phyloP scores from a whole-genome alignment of 208 protist genomes.

The Trypanosoma congolense region DNA sequence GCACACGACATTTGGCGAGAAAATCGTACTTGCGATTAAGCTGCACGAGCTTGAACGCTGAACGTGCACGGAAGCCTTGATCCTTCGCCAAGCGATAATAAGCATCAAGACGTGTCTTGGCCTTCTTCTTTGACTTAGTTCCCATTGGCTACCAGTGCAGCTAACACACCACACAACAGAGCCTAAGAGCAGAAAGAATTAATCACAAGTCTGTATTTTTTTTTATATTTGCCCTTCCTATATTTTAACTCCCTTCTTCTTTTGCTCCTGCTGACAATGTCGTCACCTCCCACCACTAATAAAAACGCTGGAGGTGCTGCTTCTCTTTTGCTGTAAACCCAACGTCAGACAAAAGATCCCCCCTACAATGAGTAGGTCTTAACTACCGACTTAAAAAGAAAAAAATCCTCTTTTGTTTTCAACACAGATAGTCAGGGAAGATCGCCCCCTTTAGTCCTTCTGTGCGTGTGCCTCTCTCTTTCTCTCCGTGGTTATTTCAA shows the following conservation, averaged over 20 bases:
- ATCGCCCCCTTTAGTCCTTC: too few species aligned
- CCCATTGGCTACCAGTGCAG: constrained; percentile 57
- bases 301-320: too few species aligned
- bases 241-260: constrained; percentile 12
- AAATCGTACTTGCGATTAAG: constrained; percentile 99
- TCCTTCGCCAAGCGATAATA: constrained; percentile 99
- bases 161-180: neutral
- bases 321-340: too few species aligned
- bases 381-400: constrained; percentile 6
- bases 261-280: constrained; percentile 1
- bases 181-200: neutral
- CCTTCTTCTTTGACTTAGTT: constrained; percentile 91
- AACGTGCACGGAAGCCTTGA: constrained; percentile 97
- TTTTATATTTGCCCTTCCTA: constrained; percentile 5
- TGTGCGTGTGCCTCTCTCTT: too few species aligned
- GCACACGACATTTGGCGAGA: constrained; percentile 83
- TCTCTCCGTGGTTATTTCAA: too few species aligned
- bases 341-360: too few species aligned
- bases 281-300: too few species aligned
- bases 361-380: constrained; percentile 1
- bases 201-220: constrained; percentile 6
- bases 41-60: constrained; percentile 99
- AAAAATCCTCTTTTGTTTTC: too few species aligned
- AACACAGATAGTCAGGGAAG: too few species aligned
- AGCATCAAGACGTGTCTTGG: constrained; percentile 89